Evolutionary conservation across 768 basidiomycete species (phyloP).

Genomic region (Pholiota molesta): DNA sequence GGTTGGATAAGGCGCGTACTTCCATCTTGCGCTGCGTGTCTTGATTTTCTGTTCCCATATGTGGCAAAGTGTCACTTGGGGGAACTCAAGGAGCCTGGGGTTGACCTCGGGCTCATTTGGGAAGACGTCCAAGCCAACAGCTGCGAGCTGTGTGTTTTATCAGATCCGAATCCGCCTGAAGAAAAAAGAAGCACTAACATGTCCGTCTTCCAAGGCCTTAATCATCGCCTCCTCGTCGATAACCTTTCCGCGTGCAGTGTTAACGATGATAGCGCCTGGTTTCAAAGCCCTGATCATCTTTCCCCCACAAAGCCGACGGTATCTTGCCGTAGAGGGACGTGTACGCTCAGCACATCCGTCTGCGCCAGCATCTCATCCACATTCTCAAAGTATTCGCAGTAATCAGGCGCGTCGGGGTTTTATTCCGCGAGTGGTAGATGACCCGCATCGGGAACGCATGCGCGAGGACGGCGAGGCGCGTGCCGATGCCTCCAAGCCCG

Average conservation of each 20-base stretch:
- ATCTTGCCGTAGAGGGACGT: constrained; percentile 76
- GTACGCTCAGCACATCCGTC: constrained; percentile 84
- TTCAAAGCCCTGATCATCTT: constrained; percentile 78
- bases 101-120: constrained; percentile 85
- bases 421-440: constrained; percentile 75
- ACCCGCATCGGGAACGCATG: constrained; percentile 89
- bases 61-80: constrained; percentile 87
- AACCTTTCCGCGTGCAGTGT: constrained; percentile 90
- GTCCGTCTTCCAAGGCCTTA: constrained; percentile 81
- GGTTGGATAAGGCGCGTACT: constrained; percentile 77
- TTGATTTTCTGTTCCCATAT: constrained; percentile 88
- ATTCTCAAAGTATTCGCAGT: constrained; percentile 74
- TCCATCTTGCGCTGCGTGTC: constrained; percentile 86
- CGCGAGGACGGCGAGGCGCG: constrained; percentile 68
- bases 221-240: constrained; percentile 90
- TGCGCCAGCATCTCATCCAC: constrained; percentile 66
- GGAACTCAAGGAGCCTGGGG: constrained; percentile 77
- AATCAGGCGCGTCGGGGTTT: constrained; percentile 62
- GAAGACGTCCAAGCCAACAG: constrained; percentile 85
- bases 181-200: constrained; percentile 53
- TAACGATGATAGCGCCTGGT: constrained; percentile 77
- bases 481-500: constrained; percentile 78
- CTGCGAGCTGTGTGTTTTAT: constrained; percentile 55
- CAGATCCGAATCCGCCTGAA: not conserved
- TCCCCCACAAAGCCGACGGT: constrained; percentile 78